Percentiles rank a stretch among this genome's conserved stretches.
These are phyloP conservation scores for Epichloe aotearoae DNA, from an alignment of 2,329 filamentous ascomycete species.

Conservation along the genomic window DNA sequence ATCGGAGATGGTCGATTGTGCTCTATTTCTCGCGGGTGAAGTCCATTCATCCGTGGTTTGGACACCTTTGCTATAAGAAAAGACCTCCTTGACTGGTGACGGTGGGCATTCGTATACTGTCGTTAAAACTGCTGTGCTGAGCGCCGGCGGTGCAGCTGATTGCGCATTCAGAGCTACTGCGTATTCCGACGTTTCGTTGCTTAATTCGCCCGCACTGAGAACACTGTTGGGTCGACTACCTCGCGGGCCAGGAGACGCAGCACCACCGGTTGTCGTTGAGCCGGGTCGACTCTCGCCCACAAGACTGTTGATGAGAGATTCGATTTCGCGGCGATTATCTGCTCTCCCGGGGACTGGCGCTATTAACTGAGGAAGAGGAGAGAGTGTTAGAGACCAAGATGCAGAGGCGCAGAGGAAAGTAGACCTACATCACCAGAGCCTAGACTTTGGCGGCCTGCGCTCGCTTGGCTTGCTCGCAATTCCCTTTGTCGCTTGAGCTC, in stretches of 20 bases:
- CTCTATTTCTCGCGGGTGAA: conserved; percentile 34
- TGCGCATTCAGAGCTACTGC: conserved; percentile 33
- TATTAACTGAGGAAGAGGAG: conserved; percentile 28
- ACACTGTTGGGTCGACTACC: conserved; percentile 79
- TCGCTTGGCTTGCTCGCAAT: conserved; percentile 64
- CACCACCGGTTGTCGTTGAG: conserved; percentile 50
- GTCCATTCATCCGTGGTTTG: conserved; percentile 75
- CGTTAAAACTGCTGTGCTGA: conserved; percentile 59
- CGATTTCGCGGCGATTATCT: conserved; percentile 62
- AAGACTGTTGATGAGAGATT: conserved; percentile 71
- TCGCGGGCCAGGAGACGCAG: conserved; percentile 51
- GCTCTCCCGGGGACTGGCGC: conserved; percentile 58
- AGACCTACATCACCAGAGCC: conserved; percentile 57
- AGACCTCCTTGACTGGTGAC: conserved; percentile 65
- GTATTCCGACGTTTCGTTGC: conserved; percentile 56
- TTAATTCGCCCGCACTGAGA: conserved; percentile 67
- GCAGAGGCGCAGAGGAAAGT: background rate
- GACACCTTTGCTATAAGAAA: conserved; percentile 94
- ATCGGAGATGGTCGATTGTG: conserved; percentile 37
- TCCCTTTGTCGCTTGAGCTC: conserved; percentile 91
- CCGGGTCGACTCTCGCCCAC: conserved; percentile 65
- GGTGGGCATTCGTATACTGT: conserved; percentile 73
- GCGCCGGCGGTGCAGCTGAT: conserved; percentile 27
- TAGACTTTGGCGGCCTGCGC: conserved; percentile 53
- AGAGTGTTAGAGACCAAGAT: conserved; percentile 3